A percentile compares a stretch with the other conserved stretches of the same genome.
Conservation (phyloP, 345 rosid genomes). For the Eucalyptus pumila region DNA sequence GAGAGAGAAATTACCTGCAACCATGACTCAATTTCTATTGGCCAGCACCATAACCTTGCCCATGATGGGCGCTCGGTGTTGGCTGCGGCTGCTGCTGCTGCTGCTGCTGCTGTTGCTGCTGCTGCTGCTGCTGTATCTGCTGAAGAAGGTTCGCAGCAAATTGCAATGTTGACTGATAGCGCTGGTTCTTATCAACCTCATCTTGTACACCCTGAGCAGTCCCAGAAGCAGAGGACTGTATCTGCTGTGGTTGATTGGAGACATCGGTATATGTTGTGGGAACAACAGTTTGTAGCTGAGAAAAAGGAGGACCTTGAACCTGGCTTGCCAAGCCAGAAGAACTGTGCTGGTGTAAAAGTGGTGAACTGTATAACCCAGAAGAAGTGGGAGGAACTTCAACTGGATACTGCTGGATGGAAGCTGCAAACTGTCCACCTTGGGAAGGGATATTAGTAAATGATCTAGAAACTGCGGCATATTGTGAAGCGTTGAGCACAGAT, state of each 20-base stretch:
- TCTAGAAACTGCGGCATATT: constrained; percentile 29
- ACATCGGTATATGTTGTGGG: constrained; percentile 21
- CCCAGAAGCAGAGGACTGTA: constrained; percentile 35
- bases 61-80: constrained; percentile 15
- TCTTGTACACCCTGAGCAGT: constrained; percentile 36
- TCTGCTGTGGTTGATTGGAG: constrained; percentile 39
- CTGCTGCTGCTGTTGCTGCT: constrained; percentile 19
- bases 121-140: constrained; percentile 77
- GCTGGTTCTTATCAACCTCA: constrained; percentile 79
- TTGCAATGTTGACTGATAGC: constrained; percentile 86
- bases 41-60: constrained; percentile 23
- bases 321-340: constrained; percentile 25
- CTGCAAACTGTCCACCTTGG: constrained; percentile 46
- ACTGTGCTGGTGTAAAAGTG: constrained; percentile 26
- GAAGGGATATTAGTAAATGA: constrained; percentile 22
- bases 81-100: background rate
- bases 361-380: constrained; percentile 21
- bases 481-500: constrained; percentile 28
- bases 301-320: constrained; percentile 25
- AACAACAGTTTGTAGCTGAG: constrained; percentile 33
- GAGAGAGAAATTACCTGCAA: constrained; percentile 17
- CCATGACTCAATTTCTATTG: constrained; percentile 2
- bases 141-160: constrained; percentile 90
- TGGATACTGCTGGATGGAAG: constrained; percentile 53
- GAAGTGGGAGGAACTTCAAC: constrained; percentile 20